Evolutionary conservation across 768 basidiomycete species (phyloP).

Genomic region (Polyporus arcularius): DNA sequence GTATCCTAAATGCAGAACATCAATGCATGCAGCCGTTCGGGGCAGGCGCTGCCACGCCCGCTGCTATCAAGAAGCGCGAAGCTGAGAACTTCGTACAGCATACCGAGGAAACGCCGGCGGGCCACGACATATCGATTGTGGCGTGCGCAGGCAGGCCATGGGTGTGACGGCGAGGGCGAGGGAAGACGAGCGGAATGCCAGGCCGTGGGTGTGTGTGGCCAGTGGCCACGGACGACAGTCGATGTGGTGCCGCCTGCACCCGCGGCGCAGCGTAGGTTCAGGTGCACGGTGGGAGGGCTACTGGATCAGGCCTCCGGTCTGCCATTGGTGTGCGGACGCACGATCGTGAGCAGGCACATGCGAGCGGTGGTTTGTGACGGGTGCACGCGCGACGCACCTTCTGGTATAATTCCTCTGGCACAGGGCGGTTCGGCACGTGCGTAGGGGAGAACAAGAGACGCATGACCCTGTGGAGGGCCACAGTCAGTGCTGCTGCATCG

Average conservation of each 20-base stretch:
- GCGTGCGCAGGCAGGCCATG: not conserved
- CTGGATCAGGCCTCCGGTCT: slow-evolving; percentile 24
- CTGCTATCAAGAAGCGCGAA: not conserved
- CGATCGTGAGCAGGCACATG: slow-evolving; percentile 12
- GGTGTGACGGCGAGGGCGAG: slow-evolving; percentile 3
- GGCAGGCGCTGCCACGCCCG: slow-evolving; percentile 9
- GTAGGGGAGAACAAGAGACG: slow-evolving; percentile 43
- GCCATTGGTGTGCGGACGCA: slow-evolving; percentile 1
- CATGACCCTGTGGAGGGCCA: slow-evolving; percentile 37
- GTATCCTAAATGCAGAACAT: slow-evolving; percentile 16
- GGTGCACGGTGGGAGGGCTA: not conserved
- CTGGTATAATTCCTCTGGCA: slow-evolving; percentile 30
- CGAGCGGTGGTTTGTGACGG: not conserved
- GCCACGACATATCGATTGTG: slow-evolving; percentile 16
- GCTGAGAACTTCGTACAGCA: not conserved
- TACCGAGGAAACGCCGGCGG: slow-evolving; percentile 15
- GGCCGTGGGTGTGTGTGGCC: slow-evolving; percentile 1
- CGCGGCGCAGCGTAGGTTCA: not conserved
- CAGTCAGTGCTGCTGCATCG: slow-evolving; percentile 8
- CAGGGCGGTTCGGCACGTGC: slow-evolving; percentile 13
- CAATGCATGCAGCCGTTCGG: not conserved
- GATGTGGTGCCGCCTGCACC: not conserved
- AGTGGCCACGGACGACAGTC: not conserved
- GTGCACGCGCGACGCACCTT: slow-evolving; percentile 23
- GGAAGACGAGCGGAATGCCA: slow-evolving; percentile 5